phyloP scores from a whole-genome alignment of 345 rosid species.

The Moricandia moricandioides region DNA sequence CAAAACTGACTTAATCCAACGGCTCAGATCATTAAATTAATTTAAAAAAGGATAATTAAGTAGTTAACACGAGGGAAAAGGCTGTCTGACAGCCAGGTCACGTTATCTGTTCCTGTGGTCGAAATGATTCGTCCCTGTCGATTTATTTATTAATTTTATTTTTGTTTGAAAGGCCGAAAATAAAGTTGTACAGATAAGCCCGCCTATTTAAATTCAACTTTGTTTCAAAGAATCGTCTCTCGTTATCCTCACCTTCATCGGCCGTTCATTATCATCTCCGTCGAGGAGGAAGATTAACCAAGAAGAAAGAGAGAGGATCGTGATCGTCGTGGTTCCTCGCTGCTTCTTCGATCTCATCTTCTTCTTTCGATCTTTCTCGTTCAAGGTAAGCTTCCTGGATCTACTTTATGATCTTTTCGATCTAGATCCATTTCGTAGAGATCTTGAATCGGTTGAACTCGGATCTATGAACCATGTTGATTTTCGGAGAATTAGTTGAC shows the following conservation, averaged over 20 bases:
- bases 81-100: conserved; percentile 52
- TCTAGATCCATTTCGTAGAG: conserved; percentile 17
- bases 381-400: conserved; percentile 30
- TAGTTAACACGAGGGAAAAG: conserved; percentile 34
- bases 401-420: conserved; percentile 29
- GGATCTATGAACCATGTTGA: not conserved
- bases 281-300: not conserved
- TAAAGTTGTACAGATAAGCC: conserved; percentile 20
- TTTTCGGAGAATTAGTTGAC: too few species aligned
- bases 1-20: conserved; percentile 17
- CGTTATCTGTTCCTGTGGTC: conserved; percentile 44
- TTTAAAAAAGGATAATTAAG: not conserved
- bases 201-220: conserved; percentile 37
- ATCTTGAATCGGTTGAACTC: conserved; percentile 11
- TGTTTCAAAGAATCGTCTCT: conserved; percentile 12
- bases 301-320: not conserved
- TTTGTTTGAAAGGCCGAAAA: conserved; percentile 31
- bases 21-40: conserved; percentile 20
- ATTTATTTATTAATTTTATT: not conserved
- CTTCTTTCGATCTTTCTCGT: conserved; percentile 26
- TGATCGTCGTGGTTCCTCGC: not conserved
- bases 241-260: conserved; percentile 30
- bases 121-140: conserved; percentile 43
- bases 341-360: conserved; percentile 29
- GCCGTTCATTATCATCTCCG: conserved; percentile 29